A percentile compares a stretch with the other conserved stretches of the same genome.
Conservation (phyloP, 2,329 filamentous ascomycete species). For the Aspergillus carbonarius region DNA sequence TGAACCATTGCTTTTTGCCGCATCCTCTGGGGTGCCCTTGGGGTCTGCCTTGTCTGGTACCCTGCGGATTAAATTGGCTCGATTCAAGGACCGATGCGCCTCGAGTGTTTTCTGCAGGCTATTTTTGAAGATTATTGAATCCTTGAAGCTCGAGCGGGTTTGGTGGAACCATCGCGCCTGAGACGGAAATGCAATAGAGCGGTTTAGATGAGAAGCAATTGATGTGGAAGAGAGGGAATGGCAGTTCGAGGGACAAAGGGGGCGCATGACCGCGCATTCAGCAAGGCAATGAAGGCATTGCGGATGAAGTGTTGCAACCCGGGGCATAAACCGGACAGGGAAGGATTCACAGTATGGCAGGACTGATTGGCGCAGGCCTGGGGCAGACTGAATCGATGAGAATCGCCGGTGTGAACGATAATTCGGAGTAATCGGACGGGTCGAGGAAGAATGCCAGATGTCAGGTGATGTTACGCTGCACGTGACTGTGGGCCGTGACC, state of each 20-base stretch:
- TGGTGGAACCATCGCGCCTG: slow-evolving; percentile 11
- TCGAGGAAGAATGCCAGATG: not conserved
- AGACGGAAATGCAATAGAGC: not conserved
- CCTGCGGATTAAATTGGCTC: slow-evolving; percentile 36
- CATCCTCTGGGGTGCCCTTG: not conserved
- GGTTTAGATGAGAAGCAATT: not conserved
- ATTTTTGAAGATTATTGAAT: slow-evolving; percentile 29
- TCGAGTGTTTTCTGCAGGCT: slow-evolving; percentile 42
- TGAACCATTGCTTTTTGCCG: not conserved
- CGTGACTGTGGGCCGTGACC: not conserved
- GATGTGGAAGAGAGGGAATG: slow-evolving; percentile 5
- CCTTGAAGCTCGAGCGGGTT: slow-evolving; percentile 12
- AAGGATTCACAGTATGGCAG: not conserved
- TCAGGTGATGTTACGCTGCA: not conserved
- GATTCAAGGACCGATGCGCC: slow-evolving; percentile 42
- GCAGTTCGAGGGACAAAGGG: slow-evolving; percentile 11
- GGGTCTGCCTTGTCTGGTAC: slow-evolving; percentile 19
- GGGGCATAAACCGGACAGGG: slow-evolving; percentile 16
- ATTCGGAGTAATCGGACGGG: not conserved
- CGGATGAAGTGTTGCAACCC: slow-evolving; percentile 6
- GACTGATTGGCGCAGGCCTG: not conserved
- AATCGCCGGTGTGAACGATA: not conserved
- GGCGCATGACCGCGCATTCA: slow-evolving; percentile 28
- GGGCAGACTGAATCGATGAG: not conserved
- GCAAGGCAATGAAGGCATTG: slow-evolving; percentile 16